Evolutionary conservation across 768 basidiomycete species (phyloP), one percentile per base, ranked within the genome.

Genomic region (Cystofilobasidium ferigula): DNA sequence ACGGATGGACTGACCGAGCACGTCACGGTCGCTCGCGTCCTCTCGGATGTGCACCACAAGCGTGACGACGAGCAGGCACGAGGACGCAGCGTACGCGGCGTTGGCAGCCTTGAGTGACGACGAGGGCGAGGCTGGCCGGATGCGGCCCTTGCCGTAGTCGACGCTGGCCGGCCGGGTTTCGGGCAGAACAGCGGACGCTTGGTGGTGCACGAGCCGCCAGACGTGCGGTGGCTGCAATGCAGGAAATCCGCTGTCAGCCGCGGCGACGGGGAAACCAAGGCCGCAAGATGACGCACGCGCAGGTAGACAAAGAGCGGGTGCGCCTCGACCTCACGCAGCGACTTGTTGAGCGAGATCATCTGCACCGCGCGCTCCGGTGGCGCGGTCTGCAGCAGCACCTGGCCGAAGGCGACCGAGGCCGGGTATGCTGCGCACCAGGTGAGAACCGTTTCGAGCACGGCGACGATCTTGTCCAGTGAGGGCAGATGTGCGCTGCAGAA

Each of bases 221-320:
- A 57, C 53, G 67, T 63, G 48, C 3, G 66, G 54, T 22, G 32
- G 62, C 67, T 60, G 51, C 53, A 65, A 34, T 36, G 56, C 73
- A 74, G 24, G 43, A 59, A 61, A 24, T 57, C 43, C 51, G 64
- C 60, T 26, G 56, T 61, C n/a, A 57, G 57, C 16, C 59, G 58
- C 16, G 57, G 61, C 8, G 67, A 47, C 18, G 69, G 64, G 22
- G 67, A 53, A 35, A 62, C 1, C 7, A 76, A 93, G 82, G 72
- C 92, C 89, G 89, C 89, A 62, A 93, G 84, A 69, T 90, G 88
- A 0, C 89, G 89, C 14, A 87, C 84, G 0, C 87, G 85, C 14
- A 94, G 81, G 72, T 89, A 87, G 0, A 87, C 73, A 30, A 95
- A 86, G 68, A 87, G 82, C 0, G 89, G 87, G 69, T 94, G 89